Evolutionary conservation across 139 green algal genomes (phyloP), one percentile per base, ranked within the genome.

Genomic region (Chlamydomonas sphaeroides): DNA sequence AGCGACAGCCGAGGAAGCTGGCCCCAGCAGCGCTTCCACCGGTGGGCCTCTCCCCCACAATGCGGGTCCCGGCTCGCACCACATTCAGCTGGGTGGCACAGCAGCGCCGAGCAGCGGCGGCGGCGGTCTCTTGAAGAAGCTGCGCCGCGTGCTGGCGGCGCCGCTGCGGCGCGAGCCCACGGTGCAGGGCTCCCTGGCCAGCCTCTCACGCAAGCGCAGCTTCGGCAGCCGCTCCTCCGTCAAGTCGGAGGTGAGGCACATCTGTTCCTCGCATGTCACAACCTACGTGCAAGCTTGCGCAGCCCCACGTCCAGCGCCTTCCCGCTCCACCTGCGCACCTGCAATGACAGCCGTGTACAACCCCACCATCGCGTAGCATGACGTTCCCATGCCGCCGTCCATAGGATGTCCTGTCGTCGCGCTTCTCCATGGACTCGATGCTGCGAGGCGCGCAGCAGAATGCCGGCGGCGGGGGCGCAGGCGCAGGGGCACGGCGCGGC

Each of bases 321-420:
- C n/a, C n/a, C n/a, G n/a, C n/a, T n/a, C n/a, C n/a, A n/a, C n/a
- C n/a, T n/a, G n/a, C n/a, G n/a, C n/a, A n/a, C n/a, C n/a, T n/a
- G n/a, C n/a, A n/a, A n/a, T n/a, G n/a, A n/a, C n/a, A n/a, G n/a
- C n/a, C n/a, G n/a, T n/a, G n/a, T n/a, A n/a, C n/a, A n/a, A n/a
- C n/a, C n/a, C n/a, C n/a, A n/a, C n/a, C n/a, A n/a, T n/a, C n/a
- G n/a, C n/a, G n/a, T n/a, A n/a, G n/a, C n/a, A n/a, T n/a, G n/a
- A n/a, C n/a, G n/a, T n/a, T n/a, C n/a, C n/a, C n/a, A n/a, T n/a
- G n/a, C n/a, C n/a, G n/a, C n/a, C n/a, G n/a, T n/a, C n/a, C 35
- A 30, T 45, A 82, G 75, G 75, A 82, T 38, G 65, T 82, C 21
- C 42, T 72, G 8, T 82, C 75, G 3, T 82, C 75, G 28, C 75